These are phyloP conservation scores for Kokia cookei DNA, from an alignment of 441 rosid genomes.

Conservation along the genomic window DNA sequence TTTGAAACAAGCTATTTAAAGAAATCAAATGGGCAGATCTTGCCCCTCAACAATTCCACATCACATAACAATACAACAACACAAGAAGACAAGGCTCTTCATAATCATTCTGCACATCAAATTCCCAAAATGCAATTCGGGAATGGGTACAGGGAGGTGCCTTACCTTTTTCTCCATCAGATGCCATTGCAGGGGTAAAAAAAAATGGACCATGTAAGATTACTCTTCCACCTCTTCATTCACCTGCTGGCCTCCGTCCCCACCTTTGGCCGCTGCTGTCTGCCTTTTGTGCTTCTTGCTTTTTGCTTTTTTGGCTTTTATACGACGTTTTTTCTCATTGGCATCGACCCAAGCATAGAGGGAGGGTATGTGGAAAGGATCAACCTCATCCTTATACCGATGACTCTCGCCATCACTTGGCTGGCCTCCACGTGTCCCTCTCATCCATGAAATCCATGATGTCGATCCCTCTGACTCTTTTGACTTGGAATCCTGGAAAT, in stretches of 20 bases:
- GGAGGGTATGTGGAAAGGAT: conserved; percentile 78
- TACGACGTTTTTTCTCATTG: conserved; percentile 86
- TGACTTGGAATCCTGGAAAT: conserved; percentile 84
- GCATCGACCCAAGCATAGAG: conserved; percentile 92
- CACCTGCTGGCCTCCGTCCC: conserved; percentile 34
- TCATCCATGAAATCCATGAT: conserved; percentile 99
- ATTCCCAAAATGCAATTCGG: not conserved
- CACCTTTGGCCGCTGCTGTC: conserved; percentile 31
- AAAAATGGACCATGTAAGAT: not conserved
- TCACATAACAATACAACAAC: conserved; percentile 38
- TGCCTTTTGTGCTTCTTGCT: conserved; percentile 70
- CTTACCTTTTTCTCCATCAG: conserved; percentile 17
- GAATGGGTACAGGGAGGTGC: conserved; percentile 12
- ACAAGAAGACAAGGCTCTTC: conserved; percentile 29
- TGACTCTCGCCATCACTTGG: conserved; percentile 75
- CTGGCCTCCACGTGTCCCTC: conserved; percentile 68
- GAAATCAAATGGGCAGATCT: conserved; percentile 12
- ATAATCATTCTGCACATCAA: conserved; percentile 28
- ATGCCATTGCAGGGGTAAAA: not conserved
- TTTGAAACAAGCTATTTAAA: conserved; percentile 16
- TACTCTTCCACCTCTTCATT: conserved; percentile 52
- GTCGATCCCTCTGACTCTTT: conserved; percentile 65
- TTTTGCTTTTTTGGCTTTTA: conserved; percentile 92
- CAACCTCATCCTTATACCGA: conserved; percentile 67
- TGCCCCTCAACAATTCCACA: conserved; percentile 35